These are phyloP conservation scores for Plasmodium malariae DNA, from an alignment of 169 alveolate species.

Conservation along the genomic window DNA sequence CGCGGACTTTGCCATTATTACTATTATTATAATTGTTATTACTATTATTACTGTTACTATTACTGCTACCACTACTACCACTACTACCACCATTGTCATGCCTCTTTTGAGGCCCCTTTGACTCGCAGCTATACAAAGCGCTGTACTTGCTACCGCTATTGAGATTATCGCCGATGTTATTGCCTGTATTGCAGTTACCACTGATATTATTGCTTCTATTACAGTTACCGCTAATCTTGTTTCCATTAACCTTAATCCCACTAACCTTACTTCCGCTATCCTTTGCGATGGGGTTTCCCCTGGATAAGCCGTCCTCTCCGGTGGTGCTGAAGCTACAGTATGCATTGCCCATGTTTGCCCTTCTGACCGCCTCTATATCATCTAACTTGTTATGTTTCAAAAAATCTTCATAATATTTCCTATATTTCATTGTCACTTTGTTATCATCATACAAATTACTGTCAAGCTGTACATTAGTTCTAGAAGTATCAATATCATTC, in stretches of 20 bases:
- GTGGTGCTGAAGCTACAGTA: background rate
- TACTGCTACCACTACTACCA: background rate
- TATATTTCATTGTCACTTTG: background rate
- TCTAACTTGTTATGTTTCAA: slow-evolving; percentile 19
- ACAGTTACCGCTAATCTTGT: background rate
- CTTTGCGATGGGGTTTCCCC: too few relatives aligned
- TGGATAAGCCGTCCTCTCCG: too few relatives aligned
- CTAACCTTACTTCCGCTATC: background rate
- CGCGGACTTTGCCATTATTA: background rate
- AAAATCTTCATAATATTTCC: slow-evolving; percentile 33
- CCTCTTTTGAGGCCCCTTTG: too few relatives aligned
- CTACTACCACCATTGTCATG: background rate
- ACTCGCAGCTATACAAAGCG: too few relatives aligned
- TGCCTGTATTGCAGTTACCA: background rate
- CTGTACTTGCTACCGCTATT: too few relatives aligned
- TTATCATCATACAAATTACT: slow-evolving; percentile 9
- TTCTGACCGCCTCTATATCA: background rate
- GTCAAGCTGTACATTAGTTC: background rate
- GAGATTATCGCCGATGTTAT: too few relatives aligned
- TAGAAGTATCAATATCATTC: background rate
- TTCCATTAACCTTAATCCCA: background rate
- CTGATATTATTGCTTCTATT: background rate
- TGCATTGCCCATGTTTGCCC: background rate
- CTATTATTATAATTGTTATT: background rate
- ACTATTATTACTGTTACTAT: background rate